phyloP scores from a whole-genome alignment of 148 eudicot genomes.

The Fallopia convolvulus region DNA sequence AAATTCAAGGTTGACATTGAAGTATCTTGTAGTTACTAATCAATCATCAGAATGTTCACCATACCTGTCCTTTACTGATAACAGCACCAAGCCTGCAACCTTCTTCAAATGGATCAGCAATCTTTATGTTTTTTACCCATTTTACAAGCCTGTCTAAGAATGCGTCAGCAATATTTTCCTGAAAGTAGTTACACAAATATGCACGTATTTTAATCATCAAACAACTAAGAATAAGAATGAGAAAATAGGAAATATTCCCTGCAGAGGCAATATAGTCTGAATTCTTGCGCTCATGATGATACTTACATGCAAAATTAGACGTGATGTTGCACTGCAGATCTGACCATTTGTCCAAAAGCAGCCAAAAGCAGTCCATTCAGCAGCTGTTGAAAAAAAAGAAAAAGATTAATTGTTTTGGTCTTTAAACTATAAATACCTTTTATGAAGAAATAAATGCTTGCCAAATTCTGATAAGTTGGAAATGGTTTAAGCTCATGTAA shows the following conservation, averaged over 20 bases:
- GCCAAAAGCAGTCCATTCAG: constrained; percentile 92
- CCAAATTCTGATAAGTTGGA: background rate
- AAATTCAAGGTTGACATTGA: background rate
- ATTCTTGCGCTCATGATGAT: background rate
- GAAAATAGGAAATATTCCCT: background rate
- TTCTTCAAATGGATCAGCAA: constrained; percentile 93
- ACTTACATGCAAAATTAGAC: constrained; percentile 82
- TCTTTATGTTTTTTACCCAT: constrained; percentile 83
- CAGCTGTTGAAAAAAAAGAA: constrained; percentile 53
- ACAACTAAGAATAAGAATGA: background rate
- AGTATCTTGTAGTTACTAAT: background rate
- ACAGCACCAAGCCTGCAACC: constrained; percentile 97
- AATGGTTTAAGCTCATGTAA: background rate
- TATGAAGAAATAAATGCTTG: background rate
- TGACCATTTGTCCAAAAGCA: constrained; percentile 99
- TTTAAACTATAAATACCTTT: background rate
- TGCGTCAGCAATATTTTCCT: constrained; percentile 82
- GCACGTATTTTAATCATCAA: background rate
- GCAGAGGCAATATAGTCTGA: background rate
- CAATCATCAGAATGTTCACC: background rate
- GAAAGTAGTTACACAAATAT: constrained; percentile 19
- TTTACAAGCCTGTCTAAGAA: constrained; percentile 80
- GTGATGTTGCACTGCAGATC: constrained; percentile 98
- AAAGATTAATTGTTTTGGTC: background rate
- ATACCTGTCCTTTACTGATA: constrained; percentile 78